Conservation (phyloP, 2,329 filamentous ascomycete genomes). For the Cyanodermella asteris region DNA sequence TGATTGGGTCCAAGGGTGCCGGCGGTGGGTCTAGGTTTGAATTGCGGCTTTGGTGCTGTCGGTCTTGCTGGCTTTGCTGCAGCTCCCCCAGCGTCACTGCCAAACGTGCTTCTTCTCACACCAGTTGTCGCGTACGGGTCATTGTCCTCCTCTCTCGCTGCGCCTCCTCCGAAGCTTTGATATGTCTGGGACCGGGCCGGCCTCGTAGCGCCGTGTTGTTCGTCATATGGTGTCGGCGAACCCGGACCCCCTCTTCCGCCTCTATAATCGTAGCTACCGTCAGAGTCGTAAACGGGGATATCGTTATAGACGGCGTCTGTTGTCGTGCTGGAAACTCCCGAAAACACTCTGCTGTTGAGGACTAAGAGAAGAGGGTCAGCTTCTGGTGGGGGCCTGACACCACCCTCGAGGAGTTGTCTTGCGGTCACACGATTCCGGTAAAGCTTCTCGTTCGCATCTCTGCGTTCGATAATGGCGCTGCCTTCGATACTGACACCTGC, state of each 20-base stretch:
- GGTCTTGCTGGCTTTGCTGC: slow-evolving; percentile 48
- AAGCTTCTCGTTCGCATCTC: slow-evolving; percentile 91
- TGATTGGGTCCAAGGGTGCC: slow-evolving; percentile 41
- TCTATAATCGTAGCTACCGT: slow-evolving; percentile 58
- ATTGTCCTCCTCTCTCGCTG: slow-evolving; percentile 25
- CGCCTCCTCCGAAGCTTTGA: too few species aligned
- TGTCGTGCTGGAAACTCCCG: slow-evolving; percentile 32
- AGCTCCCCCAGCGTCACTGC: slow-evolving; percentile 22
- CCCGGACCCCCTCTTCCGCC: slow-evolving; percentile 50
- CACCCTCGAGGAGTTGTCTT: slow-evolving; percentile 56
- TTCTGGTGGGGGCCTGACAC: slow-evolving; percentile 54
- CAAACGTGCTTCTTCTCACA: slow-evolving; percentile 24
- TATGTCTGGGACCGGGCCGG: too few species aligned
- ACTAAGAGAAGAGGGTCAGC: slow-evolving; percentile 69
- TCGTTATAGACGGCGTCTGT: slow-evolving; percentile 76
- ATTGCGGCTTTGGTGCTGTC: slow-evolving; percentile 73
- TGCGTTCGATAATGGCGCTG: slow-evolving; percentile 75
- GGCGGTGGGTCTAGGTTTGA: slow-evolving; percentile 29
- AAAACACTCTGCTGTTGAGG: slow-evolving; percentile 68
- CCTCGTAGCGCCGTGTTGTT: slow-evolving; percentile 34
- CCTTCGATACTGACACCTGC: slow-evolving; percentile 90
- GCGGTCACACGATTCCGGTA: slow-evolving; percentile 72
- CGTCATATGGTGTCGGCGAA: too few species aligned
- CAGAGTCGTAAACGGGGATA: slow-evolving; percentile 74
- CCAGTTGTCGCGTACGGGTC: slow-evolving; percentile 35